Percentiles rank a stretch among this genome's conserved stretches.
phyloP scores from a whole-genome alignment of 176 grass and related monocot genomes.

The Melocanna baccifera region DNA sequence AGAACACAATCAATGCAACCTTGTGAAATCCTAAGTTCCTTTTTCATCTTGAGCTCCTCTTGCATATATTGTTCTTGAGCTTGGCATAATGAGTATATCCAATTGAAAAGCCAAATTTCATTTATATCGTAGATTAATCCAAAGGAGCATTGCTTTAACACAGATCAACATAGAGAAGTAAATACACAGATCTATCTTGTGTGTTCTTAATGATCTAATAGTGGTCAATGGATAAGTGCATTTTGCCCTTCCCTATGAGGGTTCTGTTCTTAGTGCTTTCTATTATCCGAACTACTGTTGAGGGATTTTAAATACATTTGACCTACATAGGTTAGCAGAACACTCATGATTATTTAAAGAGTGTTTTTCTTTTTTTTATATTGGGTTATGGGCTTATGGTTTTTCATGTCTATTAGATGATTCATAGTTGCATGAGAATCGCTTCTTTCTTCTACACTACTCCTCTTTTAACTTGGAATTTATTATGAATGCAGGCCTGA shows the following conservation, averaged over 20 bases:
- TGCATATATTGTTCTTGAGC: background rate
- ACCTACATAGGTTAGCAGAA: background rate
- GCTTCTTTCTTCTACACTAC: background rate
- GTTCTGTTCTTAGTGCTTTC: background rate
- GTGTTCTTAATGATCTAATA: background rate
- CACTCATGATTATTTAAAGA: background rate
- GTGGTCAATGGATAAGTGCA: background rate
- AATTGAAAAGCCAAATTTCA: background rate
- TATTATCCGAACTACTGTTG: background rate
- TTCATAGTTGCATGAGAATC: background rate
- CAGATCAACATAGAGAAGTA: background rate
- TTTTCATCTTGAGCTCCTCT: background rate
- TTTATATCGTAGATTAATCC: background rate
- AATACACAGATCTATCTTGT: background rate
- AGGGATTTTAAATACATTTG: background rate
- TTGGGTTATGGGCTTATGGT: background rate
- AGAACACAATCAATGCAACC: background rate
- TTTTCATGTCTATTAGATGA: background rate
- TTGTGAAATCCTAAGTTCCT: background rate
- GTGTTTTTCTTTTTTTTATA: background rate
- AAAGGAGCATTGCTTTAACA: background rate
- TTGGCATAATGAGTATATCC: background rate
- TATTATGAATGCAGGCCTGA: conserved; percentile 60
- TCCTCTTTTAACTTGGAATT: background rate
- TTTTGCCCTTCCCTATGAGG: background rate